phyloP scores from a whole-genome alignment of 2,329 filamentous ascomycete genomes.

The Diaporthe citriasiana region DNA sequence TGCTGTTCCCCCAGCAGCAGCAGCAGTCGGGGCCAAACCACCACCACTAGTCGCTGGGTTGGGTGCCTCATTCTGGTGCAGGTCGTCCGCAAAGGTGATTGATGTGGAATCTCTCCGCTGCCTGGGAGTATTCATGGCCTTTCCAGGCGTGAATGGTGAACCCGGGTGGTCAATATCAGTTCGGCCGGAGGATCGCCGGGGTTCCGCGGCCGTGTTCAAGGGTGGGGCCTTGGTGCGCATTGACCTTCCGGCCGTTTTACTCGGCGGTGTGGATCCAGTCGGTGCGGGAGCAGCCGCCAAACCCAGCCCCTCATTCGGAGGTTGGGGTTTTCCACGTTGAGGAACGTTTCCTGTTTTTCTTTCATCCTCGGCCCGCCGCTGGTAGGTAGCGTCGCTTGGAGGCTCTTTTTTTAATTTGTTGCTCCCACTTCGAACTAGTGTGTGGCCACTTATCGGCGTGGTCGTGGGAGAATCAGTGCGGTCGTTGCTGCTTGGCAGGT shows the following conservation, averaged over 20 bases:
- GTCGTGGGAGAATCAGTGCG: conserved; percentile 48
- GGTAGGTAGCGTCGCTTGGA: conserved; percentile 65
- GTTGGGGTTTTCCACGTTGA: conserved; percentile 27
- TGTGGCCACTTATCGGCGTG: conserved; percentile 53
- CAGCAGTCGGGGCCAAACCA: conserved; percentile 35
- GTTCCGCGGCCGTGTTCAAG: conserved; percentile 32
- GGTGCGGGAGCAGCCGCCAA: conserved; percentile 38
- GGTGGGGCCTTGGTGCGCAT: conserved; percentile 40
- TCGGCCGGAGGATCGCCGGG: conserved; percentile 33
- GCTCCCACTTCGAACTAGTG: conserved; percentile 64
- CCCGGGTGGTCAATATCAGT: conserved; percentile 41
- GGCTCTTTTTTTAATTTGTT: conserved; percentile 72
- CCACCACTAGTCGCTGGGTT: conserved; percentile 20
- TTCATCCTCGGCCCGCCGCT: conserved; percentile 59
- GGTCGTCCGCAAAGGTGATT: conserved; percentile 30
- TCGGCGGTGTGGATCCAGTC: conserved; percentile 34
- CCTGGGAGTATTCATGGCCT: conserved; percentile 45
- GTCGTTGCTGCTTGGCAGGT: conserved; percentile 49
- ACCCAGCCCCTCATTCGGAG: conserved; percentile 13
- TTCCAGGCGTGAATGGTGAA: conserved; percentile 43
- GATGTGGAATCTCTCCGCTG: conserved; percentile 41
- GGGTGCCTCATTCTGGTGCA: conserved; percentile 35
- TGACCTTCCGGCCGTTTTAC: conserved; percentile 38
- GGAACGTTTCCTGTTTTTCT: conserved; percentile 47
- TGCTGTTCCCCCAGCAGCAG: conserved; percentile 38